These are phyloP conservation scores for Helicosporidium sp. DNA, from an alignment of 139 green algal species.

Conservation along the genomic window DNA sequence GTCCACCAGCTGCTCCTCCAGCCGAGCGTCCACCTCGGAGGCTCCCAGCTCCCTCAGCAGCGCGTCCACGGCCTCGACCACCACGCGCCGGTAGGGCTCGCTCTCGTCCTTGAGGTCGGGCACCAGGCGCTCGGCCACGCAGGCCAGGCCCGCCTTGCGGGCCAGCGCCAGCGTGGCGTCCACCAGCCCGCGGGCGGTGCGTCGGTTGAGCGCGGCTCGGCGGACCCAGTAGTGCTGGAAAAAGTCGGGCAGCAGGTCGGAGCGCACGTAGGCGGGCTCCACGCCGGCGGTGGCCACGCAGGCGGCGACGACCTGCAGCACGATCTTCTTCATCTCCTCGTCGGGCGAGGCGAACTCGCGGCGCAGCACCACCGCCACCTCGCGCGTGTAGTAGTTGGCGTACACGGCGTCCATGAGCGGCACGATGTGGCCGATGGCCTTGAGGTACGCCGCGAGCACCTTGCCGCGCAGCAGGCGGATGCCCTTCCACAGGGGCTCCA, in stretches of 20 bases:
- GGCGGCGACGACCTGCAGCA: slow-evolving; percentile 97
- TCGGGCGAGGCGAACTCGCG: slow-evolving; percentile 93
- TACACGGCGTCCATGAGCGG: slow-evolving; percentile 96
- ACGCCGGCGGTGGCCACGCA: slow-evolving; percentile 90
- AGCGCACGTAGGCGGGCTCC: slow-evolving; percentile 76
- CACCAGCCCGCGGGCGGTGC: slow-evolving; percentile 80
- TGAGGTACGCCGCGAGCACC: slow-evolving; percentile 73
- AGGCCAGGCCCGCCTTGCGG: slow-evolving; percentile 55
- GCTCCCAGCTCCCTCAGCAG: slow-evolving; percentile 68
- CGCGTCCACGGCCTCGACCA: slow-evolving; percentile 92
- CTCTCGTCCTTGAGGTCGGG: slow-evolving; percentile 97
- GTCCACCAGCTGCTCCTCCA: slow-evolving; percentile 96
- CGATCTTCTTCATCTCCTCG: slow-evolving; percentile 99
- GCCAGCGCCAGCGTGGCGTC: slow-evolving; percentile 89
- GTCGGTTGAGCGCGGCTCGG: slow-evolving; percentile 87
- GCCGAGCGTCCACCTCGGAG: slow-evolving; percentile 74
- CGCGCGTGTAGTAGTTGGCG: slow-evolving; percentile 90
- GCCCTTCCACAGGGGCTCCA: slow-evolving; percentile 95
- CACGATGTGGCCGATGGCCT: slow-evolving; percentile 94
- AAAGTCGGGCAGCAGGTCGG: slow-evolving; percentile 70
- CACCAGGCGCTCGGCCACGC: slow-evolving; percentile 83
- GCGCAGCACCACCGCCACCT: slow-evolving; percentile 91
- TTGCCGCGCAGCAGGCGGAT: slow-evolving; percentile 82
- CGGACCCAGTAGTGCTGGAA: slow-evolving; percentile 95
- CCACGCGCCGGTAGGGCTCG: slow-evolving; percentile 86